Conservation (phyloP, 1,284 basidiomycete species). For the Tilletia horrida region DNA sequence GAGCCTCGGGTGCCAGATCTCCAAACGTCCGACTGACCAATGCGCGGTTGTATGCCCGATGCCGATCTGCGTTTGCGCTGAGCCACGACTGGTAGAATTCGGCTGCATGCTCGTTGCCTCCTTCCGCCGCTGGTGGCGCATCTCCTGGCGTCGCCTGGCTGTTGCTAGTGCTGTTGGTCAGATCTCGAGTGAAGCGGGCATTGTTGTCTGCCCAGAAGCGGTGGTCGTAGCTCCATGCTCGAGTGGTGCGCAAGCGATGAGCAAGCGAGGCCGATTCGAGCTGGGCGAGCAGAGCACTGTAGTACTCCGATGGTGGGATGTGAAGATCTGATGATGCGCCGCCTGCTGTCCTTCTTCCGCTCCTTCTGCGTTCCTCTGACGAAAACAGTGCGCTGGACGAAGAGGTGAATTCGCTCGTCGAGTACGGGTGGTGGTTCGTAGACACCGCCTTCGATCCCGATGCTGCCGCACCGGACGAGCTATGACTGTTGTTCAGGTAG, state of each 20-base stretch:
- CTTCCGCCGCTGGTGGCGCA: neutral
- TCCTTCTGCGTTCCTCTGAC: neutral
- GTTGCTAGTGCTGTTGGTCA: conserved; percentile 19
- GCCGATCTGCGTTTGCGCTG: conserved; percentile 36
- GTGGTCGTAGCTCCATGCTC: conserved; percentile 49
- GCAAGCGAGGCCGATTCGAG: conserved; percentile 45
- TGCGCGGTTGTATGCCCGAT: conserved; percentile 46
- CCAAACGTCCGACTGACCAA: conserved; percentile 41
- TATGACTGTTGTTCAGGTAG: conserved; percentile 29
- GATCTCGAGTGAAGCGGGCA: conserved; percentile 41
- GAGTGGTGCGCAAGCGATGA: conserved; percentile 37
- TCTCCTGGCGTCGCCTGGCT: neutral
- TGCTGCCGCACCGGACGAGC: neutral
- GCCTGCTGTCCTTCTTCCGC: neutral
- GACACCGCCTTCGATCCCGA: conserved; percentile 14
- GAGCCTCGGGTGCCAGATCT: conserved; percentile 31
- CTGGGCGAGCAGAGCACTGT: conserved; percentile 29
- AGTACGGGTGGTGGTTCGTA: conserved; percentile 40
- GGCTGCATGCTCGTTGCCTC: conserved; percentile 23
- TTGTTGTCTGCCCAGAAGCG: conserved; percentile 54
- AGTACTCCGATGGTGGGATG: conserved; percentile 28
- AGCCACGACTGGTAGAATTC: conserved; percentile 52
- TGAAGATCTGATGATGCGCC: neutral
- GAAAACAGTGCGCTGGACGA: conserved; percentile 21
- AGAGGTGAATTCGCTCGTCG: conserved; percentile 42